These are phyloP conservation scores for Sinapis alba DNA, from an alignment of 441 rosid genomes.

Conservation along the genomic window DNA sequence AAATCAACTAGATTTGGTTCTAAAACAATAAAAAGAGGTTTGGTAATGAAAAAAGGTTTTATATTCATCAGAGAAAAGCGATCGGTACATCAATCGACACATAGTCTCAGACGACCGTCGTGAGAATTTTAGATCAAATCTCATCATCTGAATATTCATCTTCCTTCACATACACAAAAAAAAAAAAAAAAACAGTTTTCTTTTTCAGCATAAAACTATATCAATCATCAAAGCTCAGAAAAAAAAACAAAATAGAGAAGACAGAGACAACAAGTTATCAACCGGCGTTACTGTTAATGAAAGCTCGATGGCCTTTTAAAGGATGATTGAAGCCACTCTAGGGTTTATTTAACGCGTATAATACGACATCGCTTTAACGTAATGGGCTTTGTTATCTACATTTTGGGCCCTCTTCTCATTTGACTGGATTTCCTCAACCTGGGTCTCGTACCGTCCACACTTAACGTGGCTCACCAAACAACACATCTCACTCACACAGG, in stretches of 20 bases:
- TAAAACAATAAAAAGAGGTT: not conserved
- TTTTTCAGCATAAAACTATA: not conserved
- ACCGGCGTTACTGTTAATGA: not conserved
- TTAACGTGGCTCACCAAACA: not conserved
- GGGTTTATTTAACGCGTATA: not conserved
- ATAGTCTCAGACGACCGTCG: constrained; percentile 43
- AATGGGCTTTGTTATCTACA: not conserved
- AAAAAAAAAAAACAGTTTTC: not conserved
- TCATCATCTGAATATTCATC: constrained; percentile 24
- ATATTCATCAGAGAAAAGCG: constrained; percentile 37
- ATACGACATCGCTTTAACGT: not conserved
- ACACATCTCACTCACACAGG: not conserved
- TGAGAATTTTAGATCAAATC: constrained; percentile 43
- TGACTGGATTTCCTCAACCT: not conserved
- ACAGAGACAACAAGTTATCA: not conserved
- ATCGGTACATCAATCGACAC: constrained; percentile 35
- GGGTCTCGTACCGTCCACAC: not conserved
- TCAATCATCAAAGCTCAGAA: not conserved
- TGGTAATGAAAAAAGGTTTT: not conserved
- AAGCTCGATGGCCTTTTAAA: not conserved
- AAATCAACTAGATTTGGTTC: not conserved
- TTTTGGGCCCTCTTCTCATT: constrained; percentile 7
- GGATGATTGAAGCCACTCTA: constrained; percentile 3
- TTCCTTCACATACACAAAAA: not conserved
- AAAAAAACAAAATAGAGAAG: not conserved